A percentile compares a stretch with the other conserved stretches of the same genome.
These are phyloP conservation scores for Triticum monococcum DNA, from an alignment of 176 grass and related monocot genomes.

Conservation along the genomic window DNA sequence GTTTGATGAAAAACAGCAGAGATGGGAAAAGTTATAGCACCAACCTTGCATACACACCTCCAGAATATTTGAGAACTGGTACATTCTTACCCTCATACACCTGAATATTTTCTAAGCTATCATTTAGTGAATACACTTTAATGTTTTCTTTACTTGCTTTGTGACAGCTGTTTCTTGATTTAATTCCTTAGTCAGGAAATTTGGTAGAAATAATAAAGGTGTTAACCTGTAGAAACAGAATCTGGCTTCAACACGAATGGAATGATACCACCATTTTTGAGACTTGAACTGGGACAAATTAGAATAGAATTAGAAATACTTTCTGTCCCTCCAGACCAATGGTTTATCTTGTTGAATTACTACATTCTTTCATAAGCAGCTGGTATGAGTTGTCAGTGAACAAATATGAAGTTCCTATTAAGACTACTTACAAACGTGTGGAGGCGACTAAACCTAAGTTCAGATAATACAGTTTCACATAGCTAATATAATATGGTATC, in stretches of 20 bases:
- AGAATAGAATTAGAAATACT: not conserved
- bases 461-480: not conserved
- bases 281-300: not conserved
- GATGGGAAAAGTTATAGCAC: conserved; percentile 99
- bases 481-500: conserved; percentile 2
- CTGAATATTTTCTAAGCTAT: not conserved
- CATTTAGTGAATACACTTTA: not conserved
- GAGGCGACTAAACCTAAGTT: not conserved
- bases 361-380: conserved; percentile 2
- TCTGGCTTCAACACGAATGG: not conserved
- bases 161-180: not conserved
- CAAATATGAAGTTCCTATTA: not conserved
- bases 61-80: conserved; percentile 98
- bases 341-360: not conserved
- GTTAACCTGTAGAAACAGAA: not conserved
- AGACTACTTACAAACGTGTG: not conserved
- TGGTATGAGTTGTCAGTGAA: not conserved
- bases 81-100: conserved; percentile 22
- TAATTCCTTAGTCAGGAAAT: not conserved
- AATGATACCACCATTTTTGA: not conserved
- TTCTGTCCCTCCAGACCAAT: not conserved
- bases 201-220: conserved; percentile 14
- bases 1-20: conserved; percentile 97
- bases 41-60: conserved; percentile 96
- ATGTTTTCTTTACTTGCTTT: conserved; percentile 18